phyloP scores from a whole-genome alignment of 192 early-diverging fungal species.

The Ramicandelaber brevisporus region DNA sequence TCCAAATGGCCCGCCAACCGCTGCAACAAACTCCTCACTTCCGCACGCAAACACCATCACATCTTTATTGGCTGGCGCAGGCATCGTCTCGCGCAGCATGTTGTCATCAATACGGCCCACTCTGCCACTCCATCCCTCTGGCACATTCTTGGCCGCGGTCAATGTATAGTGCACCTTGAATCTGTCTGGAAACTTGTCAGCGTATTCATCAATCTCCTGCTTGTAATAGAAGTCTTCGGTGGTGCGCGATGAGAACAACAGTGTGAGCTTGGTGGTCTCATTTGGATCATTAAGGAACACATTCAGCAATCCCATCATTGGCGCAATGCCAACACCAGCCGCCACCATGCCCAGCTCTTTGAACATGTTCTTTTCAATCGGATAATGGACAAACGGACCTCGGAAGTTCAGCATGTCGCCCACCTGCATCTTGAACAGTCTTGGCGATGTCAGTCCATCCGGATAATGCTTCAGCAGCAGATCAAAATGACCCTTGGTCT shows the following conservation, averaged over 20 bases:
- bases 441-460: slow-evolving; percentile 31
- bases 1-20: slow-evolving; percentile 52
- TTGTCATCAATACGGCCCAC: slow-evolving; percentile 48
- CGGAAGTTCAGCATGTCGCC: slow-evolving; percentile 58
- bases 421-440: slow-evolving; percentile 30
- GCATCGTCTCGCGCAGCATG: slow-evolving; percentile 40
- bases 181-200: slow-evolving; percentile 26
- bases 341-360: slow-evolving; percentile 55
- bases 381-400: slow-evolving; percentile 50
- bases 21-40: slow-evolving; percentile 36
- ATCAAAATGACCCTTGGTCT: slow-evolving; percentile 39
- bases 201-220: slow-evolving; percentile 31
- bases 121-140: slow-evolving; percentile 54
- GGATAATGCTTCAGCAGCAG: slow-evolving; percentile 61
- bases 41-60: slow-evolving; percentile 41
- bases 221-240: slow-evolving; percentile 53
- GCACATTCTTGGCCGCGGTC: slow-evolving; percentile 32
- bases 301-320: slow-evolving; percentile 51
- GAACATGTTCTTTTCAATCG: slow-evolving; percentile 32
- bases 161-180: slow-evolving; percentile 44
- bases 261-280: slow-evolving; percentile 39
- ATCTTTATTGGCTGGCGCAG: slow-evolving; percentile 18
- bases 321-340: slow-evolving; percentile 66
- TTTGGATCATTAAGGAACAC: slow-evolving; percentile 28
- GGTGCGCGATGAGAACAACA: slow-evolving; percentile 49